These are phyloP conservation scores for Pelargonium citronellum DNA, from an alignment of 441 rosid species.

Conservation along the genomic window DNA sequence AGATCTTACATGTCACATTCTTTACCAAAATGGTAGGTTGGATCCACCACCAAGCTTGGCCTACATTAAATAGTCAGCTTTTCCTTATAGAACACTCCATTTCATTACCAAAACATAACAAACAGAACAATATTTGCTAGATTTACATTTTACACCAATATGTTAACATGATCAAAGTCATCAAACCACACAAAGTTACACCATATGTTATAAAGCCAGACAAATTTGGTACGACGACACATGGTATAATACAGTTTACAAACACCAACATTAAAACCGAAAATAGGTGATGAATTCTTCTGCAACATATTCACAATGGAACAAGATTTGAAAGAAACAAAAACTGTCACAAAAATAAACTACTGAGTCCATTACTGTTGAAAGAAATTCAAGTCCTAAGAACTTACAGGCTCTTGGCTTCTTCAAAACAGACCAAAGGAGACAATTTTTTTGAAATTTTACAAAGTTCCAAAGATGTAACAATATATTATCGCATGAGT, in stretches of 20 bases:
- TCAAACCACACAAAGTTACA: too few relatives aligned
- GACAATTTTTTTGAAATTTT: conserved; percentile 23
- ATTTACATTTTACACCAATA: too few relatives aligned
- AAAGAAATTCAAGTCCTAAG: conserved; percentile 31
- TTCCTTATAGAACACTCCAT: too few relatives aligned
- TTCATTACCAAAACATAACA: too few relatives aligned
- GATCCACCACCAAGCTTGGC: too few relatives aligned
- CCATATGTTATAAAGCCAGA: not conserved
- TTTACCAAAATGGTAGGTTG: too few relatives aligned
- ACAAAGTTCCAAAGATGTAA: conserved; percentile 30
- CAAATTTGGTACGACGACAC: not conserved
- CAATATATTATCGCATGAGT: conserved; percentile 30
- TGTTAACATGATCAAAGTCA: too few relatives aligned
- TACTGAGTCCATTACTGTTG: conserved; percentile 23
- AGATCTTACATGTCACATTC: too few relatives aligned
- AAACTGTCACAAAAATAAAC: conserved; percentile 16
- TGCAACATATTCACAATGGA: conserved; percentile 4
- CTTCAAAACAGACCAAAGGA: conserved; percentile 18
- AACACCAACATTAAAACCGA: not conserved
- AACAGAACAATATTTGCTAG: too few relatives aligned
- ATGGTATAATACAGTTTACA: not conserved
- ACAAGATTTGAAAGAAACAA: not conserved
- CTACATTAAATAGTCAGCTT: too few relatives aligned
- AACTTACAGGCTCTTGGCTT: conserved; percentile 29
- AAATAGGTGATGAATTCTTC: not conserved